Conservation (phyloP, 2,329 filamentous ascomycete genomes). For the Alternaria ethzedia region DNA sequence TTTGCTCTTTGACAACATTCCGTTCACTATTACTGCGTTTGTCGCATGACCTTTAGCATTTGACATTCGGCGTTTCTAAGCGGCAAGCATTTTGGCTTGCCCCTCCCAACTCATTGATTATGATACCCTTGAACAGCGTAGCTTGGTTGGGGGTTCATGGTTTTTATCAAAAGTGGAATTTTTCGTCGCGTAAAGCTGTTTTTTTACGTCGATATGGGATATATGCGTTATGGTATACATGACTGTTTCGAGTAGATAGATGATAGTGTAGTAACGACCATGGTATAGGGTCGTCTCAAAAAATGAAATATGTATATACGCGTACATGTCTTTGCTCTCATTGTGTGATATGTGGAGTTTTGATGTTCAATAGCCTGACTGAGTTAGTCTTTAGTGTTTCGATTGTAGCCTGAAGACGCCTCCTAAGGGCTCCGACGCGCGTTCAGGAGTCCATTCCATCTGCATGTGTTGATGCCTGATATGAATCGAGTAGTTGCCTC, state of each 20-base stretch:
- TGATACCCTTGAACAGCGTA: constrained; percentile 13
- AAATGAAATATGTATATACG: not conserved
- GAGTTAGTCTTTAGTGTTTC: not conserved
- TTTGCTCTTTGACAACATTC: not conserved
- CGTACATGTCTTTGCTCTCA: not conserved
- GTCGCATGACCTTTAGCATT: not conserved
- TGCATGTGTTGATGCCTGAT: not conserved
- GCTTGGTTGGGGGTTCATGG: constrained; percentile 10
- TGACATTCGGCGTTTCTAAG: not conserved
- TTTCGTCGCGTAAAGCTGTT: not conserved
- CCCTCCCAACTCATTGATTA: not conserved
- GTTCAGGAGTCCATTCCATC: not conserved
- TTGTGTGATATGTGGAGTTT: not conserved
- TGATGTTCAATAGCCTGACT: not conserved
- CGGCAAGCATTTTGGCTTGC: constrained; percentile 1
- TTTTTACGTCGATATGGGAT: constrained; percentile 3
- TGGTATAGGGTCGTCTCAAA: not conserved
- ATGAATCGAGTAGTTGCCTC: not conserved
- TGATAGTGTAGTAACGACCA: not conserved
- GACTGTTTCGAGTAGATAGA: not conserved
- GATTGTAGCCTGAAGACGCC: not conserved
- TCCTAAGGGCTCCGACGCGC: not conserved
- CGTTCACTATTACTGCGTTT: not conserved
- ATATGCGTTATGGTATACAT: constrained; percentile 2
- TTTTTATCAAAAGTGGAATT: constrained; percentile 7